A percentile compares a stretch with the other conserved stretches of the same genome.
These are phyloP conservation scores for Chaetothyriales sp. DNA, from an alignment of 2,329 filamentous ascomycete species.

Conservation along the genomic window DNA sequence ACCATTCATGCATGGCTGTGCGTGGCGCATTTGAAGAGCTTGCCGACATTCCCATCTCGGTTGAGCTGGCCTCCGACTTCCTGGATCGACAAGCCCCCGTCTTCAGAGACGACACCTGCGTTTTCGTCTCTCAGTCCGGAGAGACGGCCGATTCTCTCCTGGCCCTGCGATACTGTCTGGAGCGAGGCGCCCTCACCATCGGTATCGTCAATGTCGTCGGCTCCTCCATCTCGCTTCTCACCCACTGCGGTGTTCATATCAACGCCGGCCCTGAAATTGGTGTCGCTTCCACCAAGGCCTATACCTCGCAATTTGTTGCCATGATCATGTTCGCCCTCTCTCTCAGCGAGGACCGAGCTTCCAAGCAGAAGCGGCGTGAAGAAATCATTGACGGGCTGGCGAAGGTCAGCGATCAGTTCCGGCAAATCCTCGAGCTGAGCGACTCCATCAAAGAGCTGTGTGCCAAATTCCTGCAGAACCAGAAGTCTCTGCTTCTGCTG, in stretches of 20 bases:
- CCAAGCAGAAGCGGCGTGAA: slow-evolving; percentile 78
- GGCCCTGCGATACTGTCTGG: slow-evolving; percentile 94
- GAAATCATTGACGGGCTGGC: slow-evolving; percentile 92
- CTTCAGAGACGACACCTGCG: slow-evolving; percentile 97
- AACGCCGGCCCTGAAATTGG: slow-evolving; percentile 97
- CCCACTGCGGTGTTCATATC: slow-evolving; percentile 98
- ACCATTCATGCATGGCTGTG: slow-evolving; percentile 98
- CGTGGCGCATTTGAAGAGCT: slow-evolving; percentile 96
- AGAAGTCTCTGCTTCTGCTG: slow-evolving; percentile 87
- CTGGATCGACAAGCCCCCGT: slow-evolving; percentile 91
- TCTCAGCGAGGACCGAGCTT: slow-evolving; percentile 88
- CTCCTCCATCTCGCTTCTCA: slow-evolving; percentile 95
- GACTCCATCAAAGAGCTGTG: slow-evolving; percentile 90
- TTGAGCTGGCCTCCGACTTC: slow-evolving; percentile 96
- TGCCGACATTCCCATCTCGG: slow-evolving; percentile 92
- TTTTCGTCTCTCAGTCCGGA: slow-evolving; percentile 97
- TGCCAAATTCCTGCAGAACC: slow-evolving; percentile 83
- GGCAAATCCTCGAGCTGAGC: slow-evolving; percentile 79
- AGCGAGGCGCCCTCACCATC: slow-evolving; percentile 91
- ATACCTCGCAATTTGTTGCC: slow-evolving; percentile 97
- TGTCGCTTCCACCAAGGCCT: slow-evolving; percentile 97
- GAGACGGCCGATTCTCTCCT: slow-evolving; percentile 96
- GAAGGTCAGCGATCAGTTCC: slow-evolving; percentile 82
- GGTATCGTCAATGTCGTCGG: slow-evolving; percentile 98
- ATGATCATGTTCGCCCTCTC: slow-evolving; percentile 99